These are phyloP conservation scores for Trichophaea hybrida DNA, from an alignment of 2,329 filamentous ascomycete species.

Conservation along the genomic window DNA sequence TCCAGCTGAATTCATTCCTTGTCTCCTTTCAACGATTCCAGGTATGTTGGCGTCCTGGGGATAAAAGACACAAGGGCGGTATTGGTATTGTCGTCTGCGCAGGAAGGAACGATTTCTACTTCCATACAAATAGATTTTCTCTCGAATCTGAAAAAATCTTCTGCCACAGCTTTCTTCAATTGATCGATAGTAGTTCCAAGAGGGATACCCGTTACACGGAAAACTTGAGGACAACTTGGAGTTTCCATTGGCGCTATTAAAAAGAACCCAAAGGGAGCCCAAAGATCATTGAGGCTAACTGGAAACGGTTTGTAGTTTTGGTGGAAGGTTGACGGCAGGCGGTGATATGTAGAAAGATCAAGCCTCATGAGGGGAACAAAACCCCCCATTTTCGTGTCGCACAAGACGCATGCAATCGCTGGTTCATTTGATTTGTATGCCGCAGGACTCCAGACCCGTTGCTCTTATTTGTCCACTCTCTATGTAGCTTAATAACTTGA, in stretches of 20 bases:
- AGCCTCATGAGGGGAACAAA: too few relatives aligned
- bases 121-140: background rate
- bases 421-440: too few relatives aligned
- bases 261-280: too few relatives aligned
- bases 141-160: background rate
- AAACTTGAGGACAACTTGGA: background rate
- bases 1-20: background rate
- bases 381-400: too few relatives aligned
- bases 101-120: background rate
- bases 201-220: background rate
- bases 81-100: background rate
- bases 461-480: too few relatives aligned
- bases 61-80: background rate
- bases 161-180: background rate
- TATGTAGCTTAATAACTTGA: too few relatives aligned
- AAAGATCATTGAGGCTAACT: too few relatives aligned
- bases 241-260: background rate
- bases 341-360: too few relatives aligned
- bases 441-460: too few relatives aligned
- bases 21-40: background rate
- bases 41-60: background rate
- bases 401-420: too few relatives aligned
- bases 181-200: background rate
- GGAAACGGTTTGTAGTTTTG: too few relatives aligned
- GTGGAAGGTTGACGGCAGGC: too few relatives aligned